Percentiles rank a stretch among this genome's conserved stretches.
These are phyloP conservation scores for Aspergillus puulaauensis DNA, from an alignment of 2,329 filamentous ascomycete genomes.

Conservation along the genomic window DNA sequence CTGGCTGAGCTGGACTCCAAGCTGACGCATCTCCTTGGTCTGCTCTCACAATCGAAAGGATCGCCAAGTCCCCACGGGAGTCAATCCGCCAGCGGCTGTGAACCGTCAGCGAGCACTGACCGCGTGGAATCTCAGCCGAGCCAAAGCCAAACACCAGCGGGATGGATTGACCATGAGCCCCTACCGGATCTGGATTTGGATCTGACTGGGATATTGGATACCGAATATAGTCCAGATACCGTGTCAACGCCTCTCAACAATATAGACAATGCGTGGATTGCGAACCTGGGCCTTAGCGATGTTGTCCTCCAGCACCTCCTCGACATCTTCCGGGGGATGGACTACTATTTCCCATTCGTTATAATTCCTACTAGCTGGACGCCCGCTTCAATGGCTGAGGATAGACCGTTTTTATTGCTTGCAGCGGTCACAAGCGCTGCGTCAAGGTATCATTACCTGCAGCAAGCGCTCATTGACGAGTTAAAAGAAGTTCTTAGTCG, in stretches of 20 bases:
- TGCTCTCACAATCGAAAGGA: not conserved
- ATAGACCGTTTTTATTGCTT: not conserved
- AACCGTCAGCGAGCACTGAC: not conserved
- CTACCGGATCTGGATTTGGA: not conserved
- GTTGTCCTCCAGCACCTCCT: not conserved
- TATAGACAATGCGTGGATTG: not conserved
- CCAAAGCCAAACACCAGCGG: not conserved
- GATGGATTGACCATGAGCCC: not conserved
- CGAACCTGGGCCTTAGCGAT: not conserved
- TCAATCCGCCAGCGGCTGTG: not conserved
- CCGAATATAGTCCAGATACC: not conserved
- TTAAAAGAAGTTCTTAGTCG: not conserved
- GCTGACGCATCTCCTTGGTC: not conserved
- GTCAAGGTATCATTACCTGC: not conserved
- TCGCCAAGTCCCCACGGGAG: not conserved
- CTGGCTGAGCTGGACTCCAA: not conserved
- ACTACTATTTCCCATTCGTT: not conserved
- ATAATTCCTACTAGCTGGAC: not conserved
- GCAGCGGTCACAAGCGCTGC: not conserved
- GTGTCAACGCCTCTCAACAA: not conserved
- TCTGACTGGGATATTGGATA: not conserved
- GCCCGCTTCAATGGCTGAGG: not conserved
- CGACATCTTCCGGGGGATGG: not conserved
- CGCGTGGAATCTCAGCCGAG: not conserved
- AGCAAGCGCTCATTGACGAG: not conserved